Base-by-base conservation (phyloP, 1,139 yeast genomes). In the Hanseniaspora sp. region DNA sequence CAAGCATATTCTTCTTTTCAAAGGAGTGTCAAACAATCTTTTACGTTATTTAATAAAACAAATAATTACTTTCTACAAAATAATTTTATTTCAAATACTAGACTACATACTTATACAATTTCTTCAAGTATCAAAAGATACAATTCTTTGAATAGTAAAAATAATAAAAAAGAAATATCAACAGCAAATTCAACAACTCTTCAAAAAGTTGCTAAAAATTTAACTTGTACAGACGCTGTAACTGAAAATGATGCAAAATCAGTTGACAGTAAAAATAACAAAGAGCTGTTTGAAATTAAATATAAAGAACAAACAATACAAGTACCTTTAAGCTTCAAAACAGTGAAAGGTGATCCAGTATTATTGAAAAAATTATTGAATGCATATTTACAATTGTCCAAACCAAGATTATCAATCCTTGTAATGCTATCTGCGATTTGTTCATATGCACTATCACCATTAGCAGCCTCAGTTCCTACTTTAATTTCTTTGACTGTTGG, bases 371-470 rank as follows among this genome's bases (percentile, higher is more conserved):
- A 63, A 63, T 72, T 57, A 30, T 56, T 74, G 31, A 62, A 74
- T 23, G 84, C 88, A 1, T 88, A 86, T 63, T 60, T 87, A 18
- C 87, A 87, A 59, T 74, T 92, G 28, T 80, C 96, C 2, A 92
- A 92, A 67, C 98, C 99, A 15, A 77, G 88, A 56, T 74, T 92
- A 54, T 86, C 97, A 0, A 79, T 90, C 7, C 71, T 94, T 47
- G 96, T 92, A 6, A 95, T 94, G 63, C 73, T 92, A 29, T 85
- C 96, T 56, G 86, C 96, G 1, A 87, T 92, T 63, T 87, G 97
- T 58, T 84, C 96, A 0, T 92, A 92, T 64, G 96, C 97, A 0
- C 72, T 92, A 37, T 86, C 96, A 0, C 98, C 98, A 0, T 76
- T 77, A 59, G 71, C 73, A n/a, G 80, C 90, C 1, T 80, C 95